Percentiles rank a stretch among this genome's conserved stretches.
These are phyloP conservation scores for Coniochaeta sp. DNA, from an alignment of 2,329 filamentous ascomycete species.

Conservation along the genomic window DNA sequence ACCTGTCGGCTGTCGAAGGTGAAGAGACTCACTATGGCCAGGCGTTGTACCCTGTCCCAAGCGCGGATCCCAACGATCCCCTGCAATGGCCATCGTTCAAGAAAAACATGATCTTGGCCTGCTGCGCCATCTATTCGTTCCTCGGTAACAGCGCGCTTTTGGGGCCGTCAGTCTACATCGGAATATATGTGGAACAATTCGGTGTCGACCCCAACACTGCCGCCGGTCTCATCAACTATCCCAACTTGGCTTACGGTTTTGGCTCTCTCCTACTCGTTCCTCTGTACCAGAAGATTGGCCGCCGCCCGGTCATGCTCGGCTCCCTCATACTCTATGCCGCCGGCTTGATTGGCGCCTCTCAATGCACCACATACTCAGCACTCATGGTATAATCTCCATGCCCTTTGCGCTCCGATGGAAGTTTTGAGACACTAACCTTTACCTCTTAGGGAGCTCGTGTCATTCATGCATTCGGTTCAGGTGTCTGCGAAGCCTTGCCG, in stretches of 20 bases:
- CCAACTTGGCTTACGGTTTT: slow-evolving; percentile 52
- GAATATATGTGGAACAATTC: slow-evolving; percentile 42
- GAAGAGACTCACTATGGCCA: slow-evolving; percentile 48
- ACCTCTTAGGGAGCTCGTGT: slow-evolving; percentile 14
- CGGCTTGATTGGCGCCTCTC: slow-evolving; percentile 25
- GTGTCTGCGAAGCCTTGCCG: slow-evolving; percentile 29
- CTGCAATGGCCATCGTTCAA: slow-evolving; percentile 42
- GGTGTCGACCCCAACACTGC: slow-evolving; percentile 37
- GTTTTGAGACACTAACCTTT: not conserved
- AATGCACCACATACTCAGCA: slow-evolving; percentile 20
- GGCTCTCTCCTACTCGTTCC: slow-evolving; percentile 41
- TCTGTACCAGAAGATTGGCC: slow-evolving; percentile 37
- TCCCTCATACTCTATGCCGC: slow-evolving; percentile 27
- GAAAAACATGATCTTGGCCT: slow-evolving; percentile 46
- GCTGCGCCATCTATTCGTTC: slow-evolving; percentile 47
- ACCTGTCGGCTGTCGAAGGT: slow-evolving; percentile 30
- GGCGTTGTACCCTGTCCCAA: slow-evolving; percentile 50
- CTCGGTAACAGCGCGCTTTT: slow-evolving; percentile 45
- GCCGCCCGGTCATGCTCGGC: slow-evolving; percentile 28
- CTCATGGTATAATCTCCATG: slow-evolving; percentile 19
- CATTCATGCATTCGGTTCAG: slow-evolving; percentile 26
- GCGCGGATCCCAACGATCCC: slow-evolving; percentile 49
- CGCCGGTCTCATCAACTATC: slow-evolving; percentile 47
- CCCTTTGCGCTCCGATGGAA: not conserved
- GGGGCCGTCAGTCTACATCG: slow-evolving; percentile 48